These are phyloP conservation scores for Chlorella variabilis DNA, from an alignment of 163 green algal species.

Conservation along the genomic window DNA sequence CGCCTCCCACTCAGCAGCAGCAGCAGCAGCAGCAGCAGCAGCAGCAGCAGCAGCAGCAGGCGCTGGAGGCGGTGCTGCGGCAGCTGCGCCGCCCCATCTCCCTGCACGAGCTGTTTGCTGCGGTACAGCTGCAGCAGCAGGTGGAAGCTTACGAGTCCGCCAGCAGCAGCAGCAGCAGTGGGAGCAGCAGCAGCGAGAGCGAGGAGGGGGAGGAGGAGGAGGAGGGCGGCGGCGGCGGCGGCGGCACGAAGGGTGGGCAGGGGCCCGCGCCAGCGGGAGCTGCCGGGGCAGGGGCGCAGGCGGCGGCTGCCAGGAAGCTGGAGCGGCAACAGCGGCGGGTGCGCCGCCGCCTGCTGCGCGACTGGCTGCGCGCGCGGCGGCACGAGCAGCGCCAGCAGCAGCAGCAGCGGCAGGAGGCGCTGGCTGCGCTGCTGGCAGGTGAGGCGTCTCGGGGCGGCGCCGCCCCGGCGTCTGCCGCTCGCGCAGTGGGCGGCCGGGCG, in stretches of 20 bases:
- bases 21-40: neutral
- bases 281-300: too few species aligned
- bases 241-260: neutral
- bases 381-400: slow-evolving; percentile 8
- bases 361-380: neutral
- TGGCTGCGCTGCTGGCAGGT: slow-evolving; percentile 2
- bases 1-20: too few species aligned
- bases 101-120: slow-evolving; percentile 5
- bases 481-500: neutral
- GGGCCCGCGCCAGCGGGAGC: neutral
- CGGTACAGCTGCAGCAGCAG: slow-evolving; percentile 12
- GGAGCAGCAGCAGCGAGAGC: neutral
- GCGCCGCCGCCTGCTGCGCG: neutral
- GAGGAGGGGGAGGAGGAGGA: neutral
- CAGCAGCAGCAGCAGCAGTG: neutral
- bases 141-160: neutral
- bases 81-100: slow-evolving; percentile 12
- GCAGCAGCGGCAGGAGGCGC: neutral
- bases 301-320: neutral
- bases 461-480: neutral
- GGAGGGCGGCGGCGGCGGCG: neutral
- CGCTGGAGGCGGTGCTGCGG: neutral
- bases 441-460: too few species aligned
- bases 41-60: neutral
- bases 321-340: neutral